phyloP scores from a whole-genome alignment of 495 filamentous ascomycete genomes.

The Penicillium simplicissimum region DNA sequence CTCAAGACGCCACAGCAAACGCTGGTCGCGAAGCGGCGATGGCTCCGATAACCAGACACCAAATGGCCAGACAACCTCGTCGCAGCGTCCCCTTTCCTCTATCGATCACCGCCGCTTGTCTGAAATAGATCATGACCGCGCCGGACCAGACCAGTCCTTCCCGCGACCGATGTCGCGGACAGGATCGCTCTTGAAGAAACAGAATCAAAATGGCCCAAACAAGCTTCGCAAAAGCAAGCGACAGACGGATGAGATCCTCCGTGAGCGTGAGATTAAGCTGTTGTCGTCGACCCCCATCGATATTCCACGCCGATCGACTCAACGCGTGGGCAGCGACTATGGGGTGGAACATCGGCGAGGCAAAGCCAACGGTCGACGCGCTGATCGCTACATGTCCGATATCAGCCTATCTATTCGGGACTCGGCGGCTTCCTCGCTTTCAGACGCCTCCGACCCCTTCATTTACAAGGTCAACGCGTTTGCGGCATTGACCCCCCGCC shows the following conservation, averaged over 20 bases:
- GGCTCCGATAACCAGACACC: conserved; percentile 30
- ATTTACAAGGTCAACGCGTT: conserved; percentile 75
- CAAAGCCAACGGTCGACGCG: conserved; percentile 56
- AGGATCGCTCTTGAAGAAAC: conserved; percentile 64
- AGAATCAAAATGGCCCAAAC: conserved; percentile 51
- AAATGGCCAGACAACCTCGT: conserved; percentile 34
- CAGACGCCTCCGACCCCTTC: conserved; percentile 66
- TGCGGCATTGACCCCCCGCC: conserved; percentile 74
- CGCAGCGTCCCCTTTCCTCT: conserved; percentile 27
- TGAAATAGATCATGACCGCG: conserved; percentile 15
- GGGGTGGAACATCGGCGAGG: conserved; percentile 62
- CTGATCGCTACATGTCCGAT: conserved; percentile 66
- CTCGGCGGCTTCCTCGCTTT: conserved; percentile 72
- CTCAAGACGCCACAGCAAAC: conserved; percentile 43
- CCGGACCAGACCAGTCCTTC: conserved; percentile 5
- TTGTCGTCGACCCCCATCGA: conserved; percentile 69
- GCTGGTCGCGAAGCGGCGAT: conserved; percentile 34
- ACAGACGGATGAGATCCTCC: conserved; percentile 66
- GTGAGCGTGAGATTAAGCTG: conserved; percentile 84
- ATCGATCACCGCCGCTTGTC: conserved; percentile 19
- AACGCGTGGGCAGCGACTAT: conserved; percentile 41
- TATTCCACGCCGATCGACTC: conserved; percentile 58
- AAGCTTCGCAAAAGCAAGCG: conserved; percentile 73
- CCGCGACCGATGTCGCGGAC: conserved; percentile 44
- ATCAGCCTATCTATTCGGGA: conserved; percentile 70